Conservation (phyloP, 805 yeast genomes). For the Pichia eremophila region DNA sequence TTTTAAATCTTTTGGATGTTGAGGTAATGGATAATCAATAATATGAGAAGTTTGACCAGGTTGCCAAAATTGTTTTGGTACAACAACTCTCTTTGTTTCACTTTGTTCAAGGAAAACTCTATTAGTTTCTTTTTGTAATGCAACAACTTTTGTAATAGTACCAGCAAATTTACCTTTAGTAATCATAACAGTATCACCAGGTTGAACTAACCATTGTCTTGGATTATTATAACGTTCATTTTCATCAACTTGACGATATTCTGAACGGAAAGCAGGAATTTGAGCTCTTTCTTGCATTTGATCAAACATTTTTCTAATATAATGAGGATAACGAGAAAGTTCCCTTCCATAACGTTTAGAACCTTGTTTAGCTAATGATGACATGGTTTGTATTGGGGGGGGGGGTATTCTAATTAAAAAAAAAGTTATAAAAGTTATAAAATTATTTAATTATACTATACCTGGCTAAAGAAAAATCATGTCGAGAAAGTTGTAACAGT, state of each 20-base stretch:
- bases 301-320: constrained; percentile 21
- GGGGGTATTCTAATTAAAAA: background rate
- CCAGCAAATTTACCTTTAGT: constrained; percentile 66
- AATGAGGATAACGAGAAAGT: constrained; percentile 23
- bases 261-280: constrained; percentile 25
- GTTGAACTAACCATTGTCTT: constrained; percentile 51
- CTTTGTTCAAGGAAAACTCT: constrained; percentile 61
- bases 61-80: constrained; percentile 68
- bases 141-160: constrained; percentile 57
- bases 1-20: constrained; percentile 52
- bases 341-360: constrained; percentile 25
- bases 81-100: constrained; percentile 48
- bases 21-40: constrained; percentile 55
- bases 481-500: no score
- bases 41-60: constrained; percentile 66
- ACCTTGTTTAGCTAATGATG: constrained; percentile 3
- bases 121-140: constrained; percentile 51
- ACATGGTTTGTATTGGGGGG: constrained; percentile 1
- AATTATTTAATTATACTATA: no score
- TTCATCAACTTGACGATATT: constrained; percentile 22
- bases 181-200: constrained; percentile 73
- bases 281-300: constrained; percentile 21
- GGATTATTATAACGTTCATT: constrained; percentile 31
- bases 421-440: no score
- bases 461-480: no score